A percentile compares a stretch with the other conserved stretches of the same genome.
These are phyloP conservation scores for Arachis hypogaea DNA, from an alignment of 306 rosid species.

Conservation along the genomic window DNA sequence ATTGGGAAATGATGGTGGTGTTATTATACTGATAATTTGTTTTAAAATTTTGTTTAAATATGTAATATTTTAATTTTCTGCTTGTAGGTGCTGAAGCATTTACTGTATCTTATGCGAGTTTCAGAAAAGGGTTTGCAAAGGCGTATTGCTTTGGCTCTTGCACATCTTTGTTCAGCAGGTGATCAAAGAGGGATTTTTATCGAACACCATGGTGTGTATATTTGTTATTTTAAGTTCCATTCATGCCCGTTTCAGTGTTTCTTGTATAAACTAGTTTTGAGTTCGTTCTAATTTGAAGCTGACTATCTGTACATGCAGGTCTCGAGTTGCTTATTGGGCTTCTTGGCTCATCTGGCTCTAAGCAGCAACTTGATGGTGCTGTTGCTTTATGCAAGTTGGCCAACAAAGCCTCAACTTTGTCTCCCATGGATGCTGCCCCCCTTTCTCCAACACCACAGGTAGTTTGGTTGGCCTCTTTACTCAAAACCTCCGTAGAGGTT, in stretches of 20 bases:
- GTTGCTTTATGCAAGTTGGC: conserved; percentile 87
- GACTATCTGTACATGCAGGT: conserved; percentile 57
- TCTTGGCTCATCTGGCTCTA: conserved; percentile 68
- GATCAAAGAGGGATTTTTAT: conserved; percentile 82
- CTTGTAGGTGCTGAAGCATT: conserved; percentile 81
- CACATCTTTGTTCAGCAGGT: conserved; percentile 88
- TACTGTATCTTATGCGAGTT: conserved; percentile 87
- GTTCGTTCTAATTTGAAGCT: conserved; percentile 34
- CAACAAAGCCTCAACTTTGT: conserved; percentile 72
- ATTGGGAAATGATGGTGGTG: conserved; percentile 20
- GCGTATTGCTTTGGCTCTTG: conserved; percentile 92
- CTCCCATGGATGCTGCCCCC: conserved; percentile 94
- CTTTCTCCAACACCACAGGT: conserved; percentile 99
- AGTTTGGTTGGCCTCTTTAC: conserved; percentile 24
- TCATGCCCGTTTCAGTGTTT: conserved; percentile 25
- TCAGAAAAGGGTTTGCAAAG: conserved; percentile 82
- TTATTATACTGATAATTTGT: conserved; percentile 8
- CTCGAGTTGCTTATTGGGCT: conserved; percentile 90
- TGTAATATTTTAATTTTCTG: conserved; percentile 41
- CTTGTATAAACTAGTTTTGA: conserved; percentile 32
- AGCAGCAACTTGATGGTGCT: conserved; percentile 96
- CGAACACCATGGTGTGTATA: conserved; percentile 69
- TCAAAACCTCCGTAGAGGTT: conserved; percentile 25
- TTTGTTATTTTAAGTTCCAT: conserved; percentile 27
- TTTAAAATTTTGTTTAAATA: conserved; percentile 28